Evolutionary conservation across 75 land plant species (phyloP).

Genomic region (Selaginella moellendorffii): DNA sequence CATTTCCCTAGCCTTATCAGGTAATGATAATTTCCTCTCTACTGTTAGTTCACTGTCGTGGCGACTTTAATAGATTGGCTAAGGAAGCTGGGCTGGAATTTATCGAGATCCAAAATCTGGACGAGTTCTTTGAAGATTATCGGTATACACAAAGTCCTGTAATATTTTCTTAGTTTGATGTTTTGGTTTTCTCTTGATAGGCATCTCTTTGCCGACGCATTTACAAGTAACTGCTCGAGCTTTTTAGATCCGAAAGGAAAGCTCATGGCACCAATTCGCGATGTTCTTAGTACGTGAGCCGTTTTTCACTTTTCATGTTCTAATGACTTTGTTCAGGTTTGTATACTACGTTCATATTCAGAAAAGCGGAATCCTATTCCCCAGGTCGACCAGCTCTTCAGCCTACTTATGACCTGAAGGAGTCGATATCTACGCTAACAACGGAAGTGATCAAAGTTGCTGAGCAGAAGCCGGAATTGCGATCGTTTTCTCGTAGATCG

Average conservation of each 20-base stretch:
- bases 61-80: constrained; percentile 50
- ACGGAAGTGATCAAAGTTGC: background rate
- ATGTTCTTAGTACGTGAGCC: constrained; percentile 34
- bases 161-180: background rate
- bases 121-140: constrained; percentile 96
- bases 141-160: constrained; percentile 31
- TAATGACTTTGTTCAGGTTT: constrained; percentile 40
- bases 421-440: background rate
- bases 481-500: background rate
- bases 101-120: constrained; percentile 83
- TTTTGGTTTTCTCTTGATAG: constrained; percentile 14
- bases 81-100: constrained; percentile 87
- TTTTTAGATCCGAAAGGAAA: constrained; percentile 54
- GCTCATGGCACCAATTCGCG: constrained; percentile 47
- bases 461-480: background rate
- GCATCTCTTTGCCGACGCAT: constrained; percentile 43
- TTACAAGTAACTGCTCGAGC: constrained; percentile 28
- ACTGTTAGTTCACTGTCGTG: background rate
- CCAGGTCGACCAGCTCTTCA: background rate
- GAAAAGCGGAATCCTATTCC: constrained; percentile 21
- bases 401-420: background rate
- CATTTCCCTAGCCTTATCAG: constrained; percentile 98
- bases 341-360: constrained; percentile 70
- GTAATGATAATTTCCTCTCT: constrained; percentile 17
- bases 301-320: background rate